Evolutionary conservation across 2,329 filamentous ascomycete species (phyloP).

Genomic region (Sclerotinia subarctica): DNA sequence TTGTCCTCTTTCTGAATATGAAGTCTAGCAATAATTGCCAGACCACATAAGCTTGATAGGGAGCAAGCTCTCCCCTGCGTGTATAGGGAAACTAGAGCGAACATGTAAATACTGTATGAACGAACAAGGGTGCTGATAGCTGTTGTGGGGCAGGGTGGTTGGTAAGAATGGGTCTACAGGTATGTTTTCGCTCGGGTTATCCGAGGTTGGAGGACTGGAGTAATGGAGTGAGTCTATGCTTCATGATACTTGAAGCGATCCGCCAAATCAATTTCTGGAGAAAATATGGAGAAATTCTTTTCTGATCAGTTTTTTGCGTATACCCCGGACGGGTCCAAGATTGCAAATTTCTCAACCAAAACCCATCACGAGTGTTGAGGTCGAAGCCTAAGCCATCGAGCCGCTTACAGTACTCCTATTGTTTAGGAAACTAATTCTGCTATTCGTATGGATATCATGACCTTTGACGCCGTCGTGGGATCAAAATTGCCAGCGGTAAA

Average conservation of each 20-base stretch:
- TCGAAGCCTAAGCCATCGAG: not conserved
- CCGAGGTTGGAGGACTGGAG: not conserved
- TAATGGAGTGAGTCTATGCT: not conserved
- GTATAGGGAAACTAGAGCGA: conserved; percentile 4
- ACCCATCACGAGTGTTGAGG: not conserved
- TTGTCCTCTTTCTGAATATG: not conserved
- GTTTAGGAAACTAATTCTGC: not conserved
- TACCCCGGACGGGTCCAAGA: not conserved
- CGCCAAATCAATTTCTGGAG: conserved; percentile 1
- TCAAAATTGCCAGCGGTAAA: not conserved
- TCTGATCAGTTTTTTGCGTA: not conserved
- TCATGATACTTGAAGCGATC: not conserved
- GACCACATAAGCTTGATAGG: not conserved
- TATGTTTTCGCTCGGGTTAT: not conserved
- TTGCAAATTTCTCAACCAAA: not conserved
- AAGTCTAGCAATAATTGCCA: not conserved
- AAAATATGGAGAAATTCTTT: conserved; percentile 5
- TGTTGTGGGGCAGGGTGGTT: conserved; percentile 14
- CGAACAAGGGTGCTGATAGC: not conserved
- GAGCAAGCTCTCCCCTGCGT: not conserved
- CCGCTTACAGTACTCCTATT: not conserved
- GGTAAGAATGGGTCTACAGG: conserved; percentile 1
- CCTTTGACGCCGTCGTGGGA: not conserved
- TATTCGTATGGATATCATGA: not conserved
- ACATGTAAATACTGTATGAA: not conserved